Conservation (phyloP, 495 filamentous ascomycete species). For the Penicillium bialowiezense region DNA sequence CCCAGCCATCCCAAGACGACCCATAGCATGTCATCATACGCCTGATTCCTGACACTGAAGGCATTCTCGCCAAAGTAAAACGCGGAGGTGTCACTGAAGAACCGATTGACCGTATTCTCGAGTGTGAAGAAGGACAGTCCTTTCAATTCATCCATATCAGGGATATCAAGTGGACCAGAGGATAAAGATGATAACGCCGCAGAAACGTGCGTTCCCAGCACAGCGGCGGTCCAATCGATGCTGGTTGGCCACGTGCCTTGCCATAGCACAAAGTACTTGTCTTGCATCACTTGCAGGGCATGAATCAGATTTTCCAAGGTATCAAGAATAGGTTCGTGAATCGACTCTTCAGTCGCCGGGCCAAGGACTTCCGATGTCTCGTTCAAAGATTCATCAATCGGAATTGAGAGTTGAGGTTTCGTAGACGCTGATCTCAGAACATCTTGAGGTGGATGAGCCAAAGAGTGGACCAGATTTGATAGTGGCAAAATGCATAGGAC, state of each 20-base stretch:
- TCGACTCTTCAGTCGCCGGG: slow-evolving; percentile 1
- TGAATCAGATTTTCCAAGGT: slow-evolving; percentile 47
- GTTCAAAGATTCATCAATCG: not conserved
- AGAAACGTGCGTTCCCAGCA: slow-evolving; percentile 77
- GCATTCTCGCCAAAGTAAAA: slow-evolving; percentile 89
- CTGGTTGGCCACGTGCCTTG: slow-evolving; percentile 79
- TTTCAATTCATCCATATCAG: slow-evolving; percentile 8
- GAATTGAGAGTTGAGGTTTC: not conserved
- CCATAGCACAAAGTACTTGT: slow-evolving; percentile 71
- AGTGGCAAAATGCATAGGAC: slow-evolving; percentile 23
- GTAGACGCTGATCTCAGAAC: slow-evolving; percentile 9
- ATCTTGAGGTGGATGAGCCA: slow-evolving; percentile 29
- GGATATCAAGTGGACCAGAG: slow-evolving; percentile 23
- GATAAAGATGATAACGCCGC: slow-evolving; percentile 66
- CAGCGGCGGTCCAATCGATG: slow-evolving; percentile 94
- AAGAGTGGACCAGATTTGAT: slow-evolving; percentile 24
- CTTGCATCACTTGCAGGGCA: slow-evolving; percentile 73
- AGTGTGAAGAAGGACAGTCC: slow-evolving; percentile 42
- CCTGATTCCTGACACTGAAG: slow-evolving; percentile 71
- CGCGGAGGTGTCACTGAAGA: slow-evolving; percentile 69
- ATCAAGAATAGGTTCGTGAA: slow-evolving; percentile 15
- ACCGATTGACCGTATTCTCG: slow-evolving; percentile 77
- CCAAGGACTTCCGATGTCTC: slow-evolving; percentile 13
- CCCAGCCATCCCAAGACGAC: slow-evolving; percentile 93
- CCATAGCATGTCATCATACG: slow-evolving; percentile 97